Conservation (phyloP, 495 filamentous ascomycete species). For the Aspergillus ellipticus region DNA sequence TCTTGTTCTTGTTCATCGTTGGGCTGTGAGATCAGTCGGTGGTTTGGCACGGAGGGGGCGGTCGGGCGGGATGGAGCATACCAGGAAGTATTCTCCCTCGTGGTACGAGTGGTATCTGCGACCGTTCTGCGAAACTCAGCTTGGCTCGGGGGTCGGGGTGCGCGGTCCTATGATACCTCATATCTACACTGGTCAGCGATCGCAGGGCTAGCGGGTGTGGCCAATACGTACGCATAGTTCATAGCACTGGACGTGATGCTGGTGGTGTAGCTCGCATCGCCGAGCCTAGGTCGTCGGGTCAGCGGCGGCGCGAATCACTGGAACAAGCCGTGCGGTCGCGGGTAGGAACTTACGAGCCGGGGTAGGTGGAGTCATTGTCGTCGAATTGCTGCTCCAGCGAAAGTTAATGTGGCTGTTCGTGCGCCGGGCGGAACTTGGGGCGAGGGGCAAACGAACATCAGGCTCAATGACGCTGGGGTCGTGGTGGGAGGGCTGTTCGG, state of each 20-base stretch:
- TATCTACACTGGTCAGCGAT: slow-evolving; percentile 23
- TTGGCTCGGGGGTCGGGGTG: background rate
- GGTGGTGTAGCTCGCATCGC: slow-evolving; percentile 30
- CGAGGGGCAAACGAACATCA: slow-evolving; percentile 24
- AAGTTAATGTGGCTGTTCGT: background rate
- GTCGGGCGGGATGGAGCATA: slow-evolving; percentile 8
- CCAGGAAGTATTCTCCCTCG: slow-evolving; percentile 30
- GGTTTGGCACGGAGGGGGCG: background rate
- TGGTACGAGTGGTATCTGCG: slow-evolving; percentile 32
- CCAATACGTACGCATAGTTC: slow-evolving; percentile 41
- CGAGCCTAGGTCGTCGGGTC: slow-evolving; percentile 16
- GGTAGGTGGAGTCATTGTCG: slow-evolving; percentile 29
- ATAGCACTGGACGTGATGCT: slow-evolving; percentile 39
- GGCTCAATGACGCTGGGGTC: slow-evolving; percentile 25
- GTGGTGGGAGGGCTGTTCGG: slow-evolving; percentile 1
- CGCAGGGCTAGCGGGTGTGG: background rate
- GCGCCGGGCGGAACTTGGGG: background rate
- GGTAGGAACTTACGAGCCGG: slow-evolving; percentile 28
- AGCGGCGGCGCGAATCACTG: background rate
- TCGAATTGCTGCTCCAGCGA: slow-evolving; percentile 14
- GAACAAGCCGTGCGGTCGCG: background rate
- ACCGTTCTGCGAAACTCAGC: slow-evolving; percentile 25
- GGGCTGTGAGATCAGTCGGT: slow-evolving; percentile 20
- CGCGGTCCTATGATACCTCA: slow-evolving; percentile 22
- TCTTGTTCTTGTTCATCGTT: slow-evolving; percentile 61